Base-by-base conservation (phyloP, 2,329 filamentous ascomycete genomes). In the Colletotrichum somersetense region DNA sequence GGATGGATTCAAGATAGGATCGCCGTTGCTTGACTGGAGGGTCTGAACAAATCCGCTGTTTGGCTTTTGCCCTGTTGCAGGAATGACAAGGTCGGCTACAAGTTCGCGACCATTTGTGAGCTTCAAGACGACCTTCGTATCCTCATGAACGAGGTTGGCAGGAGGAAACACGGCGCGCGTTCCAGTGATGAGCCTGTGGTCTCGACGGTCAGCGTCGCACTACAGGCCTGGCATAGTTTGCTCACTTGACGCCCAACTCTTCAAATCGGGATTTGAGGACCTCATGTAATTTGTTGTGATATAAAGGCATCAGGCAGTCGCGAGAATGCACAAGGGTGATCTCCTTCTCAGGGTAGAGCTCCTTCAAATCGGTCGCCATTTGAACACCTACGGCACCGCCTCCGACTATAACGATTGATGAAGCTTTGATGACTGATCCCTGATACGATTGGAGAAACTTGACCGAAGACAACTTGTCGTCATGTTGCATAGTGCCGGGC, bases 361-460 rank as follows among this genome's bases (percentile, higher is more conserved):
- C 79, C 75, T 86, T 87, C 44, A 85, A 82, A 75, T 89, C 86
- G 1, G 81, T 79, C 0, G 85, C 84, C 59, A 87, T 77, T 76
- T 88, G 82, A 0, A 88, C 82, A 1, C 86, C 86, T 0, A 87
- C 86, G 3, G 86, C 82, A 1, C 86, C 86, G 5, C 82, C 85
- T 7, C 86, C 86, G 4, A 84, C 71, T 23, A 83, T 70, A 3
- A 80, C 80, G 52, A 83, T 76, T 5, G 62, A 70, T 11, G 67
- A 59, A 1, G 62, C 62, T 40, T 72, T 74, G 7, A 40, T 67
- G 71, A 26, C 76, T 78, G 20, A 61, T 67, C 0, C 75, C 62
- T 74, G 82, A 83, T 67, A 81, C 71, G 30, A 44, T 66, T 40
- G 75, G 73, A 50, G 85, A 65, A 46, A 81, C 77, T n/a, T 53